Evolutionary conservation across 23 red algal genomes (phyloP), one percentile per base, ranked within the genome.

Genomic region (Gracilaria vermiculophylla): DNA sequence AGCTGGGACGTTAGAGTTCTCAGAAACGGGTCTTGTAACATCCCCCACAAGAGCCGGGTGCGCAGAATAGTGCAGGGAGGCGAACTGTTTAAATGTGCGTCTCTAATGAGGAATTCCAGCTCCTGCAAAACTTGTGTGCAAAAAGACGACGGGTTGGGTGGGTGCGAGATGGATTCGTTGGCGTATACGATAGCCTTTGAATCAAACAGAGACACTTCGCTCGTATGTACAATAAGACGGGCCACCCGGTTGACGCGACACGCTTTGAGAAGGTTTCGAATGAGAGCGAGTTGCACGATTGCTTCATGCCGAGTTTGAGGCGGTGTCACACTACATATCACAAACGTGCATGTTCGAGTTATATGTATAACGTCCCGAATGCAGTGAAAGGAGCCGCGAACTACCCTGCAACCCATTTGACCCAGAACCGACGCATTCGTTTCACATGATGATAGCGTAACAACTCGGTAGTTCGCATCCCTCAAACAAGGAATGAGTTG

Each of bases 231-330:
- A 9, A 73, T 47, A 40, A 73, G 67, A 12, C 67, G 67, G 23
- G 42, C 42, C 28, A 73, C 42, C 8, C 40, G 32, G 17, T 73
- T 73, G 67, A 73, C 67, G 37, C 67, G 67, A 73, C 67, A 73
- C n/a, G 67, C 36, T 27, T 33, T 24, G 42, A 73, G 67, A 73
- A 73, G 21, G 42, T 73, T 73, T 5, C 67, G 36, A 0, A 73
- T 73, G 40, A 73, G 42, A 48, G 36, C n/a, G 28, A 73, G 7
- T 25, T 73, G 67, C 11, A 45, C 6, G 0, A 9, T 5, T 20
- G 67, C 67, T 28, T 42, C 67, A 45, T 73, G 67, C 4, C n/a
- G 39, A 5, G 39, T 73, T 42, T 73, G 42, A 73, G 35, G 17
- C 7, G 67, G 40, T 24, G 40, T 20, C 17, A 73, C 39, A 73